A percentile compares a stretch with the other conserved stretches of the same genome.
Evolutionary conservation across 1,139 yeast genomes (phyloP).

Genomic region (Chernovozyma sophiae-reginae): DNA sequence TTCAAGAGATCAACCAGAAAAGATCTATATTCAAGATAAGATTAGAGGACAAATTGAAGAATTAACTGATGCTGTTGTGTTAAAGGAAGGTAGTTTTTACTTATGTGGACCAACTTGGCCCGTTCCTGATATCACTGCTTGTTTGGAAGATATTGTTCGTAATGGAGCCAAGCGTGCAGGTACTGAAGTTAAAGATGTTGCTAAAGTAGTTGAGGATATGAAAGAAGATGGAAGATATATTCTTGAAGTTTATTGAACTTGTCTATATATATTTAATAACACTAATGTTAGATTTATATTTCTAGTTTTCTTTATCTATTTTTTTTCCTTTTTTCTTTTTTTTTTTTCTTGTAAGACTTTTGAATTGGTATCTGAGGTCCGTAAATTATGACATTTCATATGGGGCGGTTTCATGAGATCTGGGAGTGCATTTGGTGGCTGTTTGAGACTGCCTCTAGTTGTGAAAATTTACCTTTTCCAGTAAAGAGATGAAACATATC

Average conservation of each 20-base stretch:
- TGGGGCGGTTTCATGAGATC: too few species aligned
- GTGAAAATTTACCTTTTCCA: too few species aligned
- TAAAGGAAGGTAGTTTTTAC: conserved; percentile 83
- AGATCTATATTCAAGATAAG: conserved; percentile 92
- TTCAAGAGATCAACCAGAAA: conserved; percentile 94
- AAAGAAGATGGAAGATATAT: conserved; percentile 92
- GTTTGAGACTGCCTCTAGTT: too few species aligned
- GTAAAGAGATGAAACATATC: too few species aligned
- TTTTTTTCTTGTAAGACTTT: too few species aligned
- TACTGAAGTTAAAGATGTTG: conserved; percentile 60
- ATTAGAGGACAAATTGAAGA: conserved; percentile 73
- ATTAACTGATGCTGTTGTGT: conserved; percentile 74
- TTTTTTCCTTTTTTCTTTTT: too few species aligned
- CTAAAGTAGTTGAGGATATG: conserved; percentile 83
- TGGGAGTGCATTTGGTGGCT: too few species aligned
- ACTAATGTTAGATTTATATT: background rate
- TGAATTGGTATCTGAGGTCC: too few species aligned
- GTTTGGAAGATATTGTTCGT: conserved; percentile 74
- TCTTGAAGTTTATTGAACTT: conserved; percentile 84
- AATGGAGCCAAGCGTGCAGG: conserved; percentile 71
- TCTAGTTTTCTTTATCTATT: too few species aligned
- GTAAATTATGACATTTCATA: too few species aligned
- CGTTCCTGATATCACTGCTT: conserved; percentile 92
- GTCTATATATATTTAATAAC: background rate
- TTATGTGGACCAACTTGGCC: conserved; percentile 99